A percentile compares a stretch with the other conserved stretches of the same genome.
Evolutionary conservation across 192 early-diverging fungal species (phyloP).

Genomic region (Gigaspora rosea): DNA sequence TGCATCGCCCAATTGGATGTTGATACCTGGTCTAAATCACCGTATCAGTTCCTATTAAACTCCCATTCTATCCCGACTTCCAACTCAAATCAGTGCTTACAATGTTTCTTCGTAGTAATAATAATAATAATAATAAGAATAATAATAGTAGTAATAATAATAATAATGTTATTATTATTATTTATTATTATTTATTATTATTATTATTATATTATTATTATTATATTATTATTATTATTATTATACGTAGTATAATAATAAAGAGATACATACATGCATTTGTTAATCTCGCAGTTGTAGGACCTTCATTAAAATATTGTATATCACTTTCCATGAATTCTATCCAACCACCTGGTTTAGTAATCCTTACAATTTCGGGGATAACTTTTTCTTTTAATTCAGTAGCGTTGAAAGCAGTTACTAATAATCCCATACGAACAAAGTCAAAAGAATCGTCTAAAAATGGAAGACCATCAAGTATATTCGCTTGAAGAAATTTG

Average conservation of each 20-base stretch:
- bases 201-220: too few species aligned
- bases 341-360: constrained; percentile 31
- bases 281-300: neutral
- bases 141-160: too few species aligned
- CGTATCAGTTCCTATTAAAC: too few species aligned
- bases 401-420: neutral
- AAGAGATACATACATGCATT: constrained; percentile 25
- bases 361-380: constrained; percentile 21
- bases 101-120: too few species aligned
- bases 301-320: constrained; percentile 17
- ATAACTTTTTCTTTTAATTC: constrained; percentile 24
- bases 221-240: too few species aligned
- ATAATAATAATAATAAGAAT: neutral
- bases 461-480: constrained; percentile 31
- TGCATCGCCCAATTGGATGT: too few species aligned
- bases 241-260: too few species aligned
- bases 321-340: constrained; percentile 32
- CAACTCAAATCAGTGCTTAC: too few species aligned
- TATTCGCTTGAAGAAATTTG: constrained; percentile 23
- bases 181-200: too few species aligned
- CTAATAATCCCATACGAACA: constrained; percentile 27
- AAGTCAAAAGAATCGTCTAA: constrained; percentile 33
- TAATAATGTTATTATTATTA: too few species aligned
- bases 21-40: too few species aligned
- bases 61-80: too few species aligned